Evolutionary conservation across 106 monocot species (phyloP), one percentile per base, ranked within the genome.

Genomic region (Acorus calamus): DNA sequence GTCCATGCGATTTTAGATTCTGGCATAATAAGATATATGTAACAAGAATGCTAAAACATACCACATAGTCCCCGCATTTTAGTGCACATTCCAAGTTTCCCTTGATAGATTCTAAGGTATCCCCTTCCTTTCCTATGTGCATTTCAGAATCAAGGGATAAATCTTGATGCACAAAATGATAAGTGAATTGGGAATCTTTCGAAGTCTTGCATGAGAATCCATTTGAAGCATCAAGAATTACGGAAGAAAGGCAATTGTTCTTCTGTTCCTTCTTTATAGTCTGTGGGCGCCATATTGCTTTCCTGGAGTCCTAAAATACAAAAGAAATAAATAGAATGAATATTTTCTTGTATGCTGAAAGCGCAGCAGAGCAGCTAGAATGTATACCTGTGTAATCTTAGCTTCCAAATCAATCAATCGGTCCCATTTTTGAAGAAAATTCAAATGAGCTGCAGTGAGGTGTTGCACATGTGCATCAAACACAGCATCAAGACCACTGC

Each of bases 41-140:
- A 51, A 51, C 51, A 51, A 51, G 5, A 51, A 9, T 51, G 5
- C 51, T 9, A 5, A 51, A 51, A 8, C 46, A 28, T 91, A 98
- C 91, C 87, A 98, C 96, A 87, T 74, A 80, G 70, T 98, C 91
- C 8, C 96, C 91, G 68, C 76, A 85, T 71, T 62, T 80, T 61
- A 98, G 80, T 46, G 71, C 64, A 70, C 81, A 83, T 45, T 73
- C 81, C 2, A 76, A 42, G 46, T 42, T 79, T 49, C 72, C 64
- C n/a, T 7, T 6, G 60, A 53, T 41, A 48, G 53, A 12, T 69
- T 52, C 69, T 11, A 65, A 42, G 50, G 11, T 4, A 59, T 79
- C 66, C 49, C 54, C 11, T 61, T 68, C 52, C 49, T 76, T 68
- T 7, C 42, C 8, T 42, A 3, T 66, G 55, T 46, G 6, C 8